These are phyloP conservation scores for Epichloe glyceriae DNA, from an alignment of 2,329 filamentous ascomycete genomes.

Conservation along the genomic window DNA sequence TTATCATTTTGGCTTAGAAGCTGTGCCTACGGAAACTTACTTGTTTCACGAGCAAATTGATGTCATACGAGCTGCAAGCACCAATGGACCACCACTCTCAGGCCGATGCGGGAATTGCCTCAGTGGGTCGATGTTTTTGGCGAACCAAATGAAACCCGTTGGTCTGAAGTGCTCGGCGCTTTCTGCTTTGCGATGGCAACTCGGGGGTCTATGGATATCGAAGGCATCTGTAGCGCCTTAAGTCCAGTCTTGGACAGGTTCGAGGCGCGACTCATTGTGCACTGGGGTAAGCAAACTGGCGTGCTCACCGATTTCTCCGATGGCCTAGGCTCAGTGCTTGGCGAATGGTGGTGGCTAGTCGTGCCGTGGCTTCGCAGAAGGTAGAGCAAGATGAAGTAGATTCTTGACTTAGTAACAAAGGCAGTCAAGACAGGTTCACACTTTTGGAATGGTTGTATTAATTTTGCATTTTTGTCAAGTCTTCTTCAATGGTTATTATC, in stretches of 20 bases:
- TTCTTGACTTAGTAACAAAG: no score
- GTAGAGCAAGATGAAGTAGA: neutral
- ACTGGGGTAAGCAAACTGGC: constrained; percentile 44
- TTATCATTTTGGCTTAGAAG: constrained; percentile 49
- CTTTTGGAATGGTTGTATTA: no score
- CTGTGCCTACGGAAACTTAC: constrained; percentile 51
- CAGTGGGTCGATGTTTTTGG: constrained; percentile 63
- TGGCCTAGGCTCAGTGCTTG: constrained; percentile 31
- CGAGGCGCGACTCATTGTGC: constrained; percentile 44
- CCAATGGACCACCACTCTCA: constrained; percentile 27
- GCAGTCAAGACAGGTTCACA: no score
- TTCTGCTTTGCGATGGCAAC: constrained; percentile 51
- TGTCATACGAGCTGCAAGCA: constrained; percentile 23
- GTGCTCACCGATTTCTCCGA: constrained; percentile 31
- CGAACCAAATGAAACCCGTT: constrained; percentile 42
- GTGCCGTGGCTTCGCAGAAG: constrained; percentile 20
- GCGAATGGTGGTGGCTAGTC: constrained; percentile 58
- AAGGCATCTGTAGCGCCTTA: constrained; percentile 41
- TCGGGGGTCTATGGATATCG: constrained; percentile 41
- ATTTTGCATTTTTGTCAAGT: no score
- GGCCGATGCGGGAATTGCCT: constrained; percentile 42
- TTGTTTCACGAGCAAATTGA: constrained; percentile 38
- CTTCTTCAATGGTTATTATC: no score
- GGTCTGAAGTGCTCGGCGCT: constrained; percentile 50
- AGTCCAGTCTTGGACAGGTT: constrained; percentile 48